A percentile compares a stretch with the other conserved stretches of the same genome.
Conservation (phyloP, 2,329 filamentous ascomycete genomes). For the Coniochaeta sp. region DNA sequence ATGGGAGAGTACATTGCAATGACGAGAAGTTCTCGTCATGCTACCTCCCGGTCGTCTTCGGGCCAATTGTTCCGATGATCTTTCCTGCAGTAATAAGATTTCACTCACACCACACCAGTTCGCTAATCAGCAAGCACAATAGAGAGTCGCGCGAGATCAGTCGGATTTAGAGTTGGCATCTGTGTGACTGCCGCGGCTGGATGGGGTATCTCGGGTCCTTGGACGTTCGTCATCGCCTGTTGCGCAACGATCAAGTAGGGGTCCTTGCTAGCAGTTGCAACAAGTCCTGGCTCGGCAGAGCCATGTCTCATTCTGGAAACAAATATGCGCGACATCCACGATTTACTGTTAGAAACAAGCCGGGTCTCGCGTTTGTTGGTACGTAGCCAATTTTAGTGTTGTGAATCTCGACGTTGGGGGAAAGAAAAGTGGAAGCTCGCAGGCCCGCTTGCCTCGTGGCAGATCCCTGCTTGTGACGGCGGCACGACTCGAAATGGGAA, state of each 20-base stretch:
- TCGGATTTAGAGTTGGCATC: neutral
- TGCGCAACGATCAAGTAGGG: neutral
- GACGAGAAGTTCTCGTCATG: neutral
- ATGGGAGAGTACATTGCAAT: too few relatives aligned
- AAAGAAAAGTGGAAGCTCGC: neutral
- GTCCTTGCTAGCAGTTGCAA: neutral
- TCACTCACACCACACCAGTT: neutral
- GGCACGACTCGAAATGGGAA: conserved; percentile 2
- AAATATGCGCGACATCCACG: neutral
- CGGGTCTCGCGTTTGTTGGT: neutral
- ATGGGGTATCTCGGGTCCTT: neutral
- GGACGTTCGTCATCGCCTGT: neutral
- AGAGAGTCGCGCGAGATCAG: neutral
- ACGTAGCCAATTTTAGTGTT: neutral
- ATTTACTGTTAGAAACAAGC: neutral
- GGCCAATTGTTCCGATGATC: neutral
- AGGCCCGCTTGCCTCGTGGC: conserved; percentile 1
- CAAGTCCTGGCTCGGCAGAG: neutral
- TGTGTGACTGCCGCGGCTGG: neutral
- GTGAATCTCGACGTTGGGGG: neutral
- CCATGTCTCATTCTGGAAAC: neutral
- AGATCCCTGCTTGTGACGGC: neutral
- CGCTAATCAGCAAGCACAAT: neutral
- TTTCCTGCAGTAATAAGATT: neutral
- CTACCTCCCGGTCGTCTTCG: neutral